Conservation (phyloP, 768 basidiomycete species). For the Suillus brevipes region DNA sequence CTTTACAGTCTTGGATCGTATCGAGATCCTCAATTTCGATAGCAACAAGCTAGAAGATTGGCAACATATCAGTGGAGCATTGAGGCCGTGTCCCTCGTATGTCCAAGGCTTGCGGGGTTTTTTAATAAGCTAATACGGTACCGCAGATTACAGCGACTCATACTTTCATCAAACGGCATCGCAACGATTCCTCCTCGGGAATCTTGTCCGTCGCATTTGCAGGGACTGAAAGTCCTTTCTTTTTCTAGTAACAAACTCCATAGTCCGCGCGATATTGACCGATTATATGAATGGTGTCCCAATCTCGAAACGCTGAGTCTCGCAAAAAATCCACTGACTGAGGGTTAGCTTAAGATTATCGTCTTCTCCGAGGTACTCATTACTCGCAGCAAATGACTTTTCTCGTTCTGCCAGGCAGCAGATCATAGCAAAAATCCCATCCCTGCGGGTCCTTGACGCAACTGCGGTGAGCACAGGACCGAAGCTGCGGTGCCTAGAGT, state of each 20-base stretch:
- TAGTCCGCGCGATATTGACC: slow-evolving; percentile 65
- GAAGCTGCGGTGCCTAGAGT: slow-evolving; percentile 14
- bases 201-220: slow-evolving; percentile 25
- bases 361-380: slow-evolving; percentile 6
- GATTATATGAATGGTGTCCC: slow-evolving; percentile 69
- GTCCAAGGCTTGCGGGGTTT: slow-evolving; percentile 1
- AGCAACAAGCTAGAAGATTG: slow-evolving; percentile 63
- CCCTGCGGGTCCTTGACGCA: slow-evolving; percentile 62
- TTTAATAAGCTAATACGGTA: not conserved
- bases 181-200: slow-evolving; percentile 42
- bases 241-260: slow-evolving; percentile 61
- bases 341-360: slow-evolving; percentile 40
- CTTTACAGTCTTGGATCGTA: slow-evolving; percentile 20
- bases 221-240: slow-evolving; percentile 55
- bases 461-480: slow-evolving; percentile 47
- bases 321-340: slow-evolving; percentile 62
- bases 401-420: slow-evolving; percentile 54
- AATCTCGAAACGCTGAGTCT: slow-evolving; percentile 59
- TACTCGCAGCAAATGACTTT: slow-evolving; percentile 35
- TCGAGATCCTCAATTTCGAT: slow-evolving; percentile 69
- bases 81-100: slow-evolving; percentile 49
- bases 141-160: slow-evolving; percentile 57
- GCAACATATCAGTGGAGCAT: slow-evolving; percentile 45
- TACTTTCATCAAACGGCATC: slow-evolving; percentile 67
- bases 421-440: slow-evolving; percentile 66